These are phyloP conservation scores for Claviceps sp. DNA, from an alignment of 2,329 filamentous ascomycete species.

Conservation along the genomic window DNA sequence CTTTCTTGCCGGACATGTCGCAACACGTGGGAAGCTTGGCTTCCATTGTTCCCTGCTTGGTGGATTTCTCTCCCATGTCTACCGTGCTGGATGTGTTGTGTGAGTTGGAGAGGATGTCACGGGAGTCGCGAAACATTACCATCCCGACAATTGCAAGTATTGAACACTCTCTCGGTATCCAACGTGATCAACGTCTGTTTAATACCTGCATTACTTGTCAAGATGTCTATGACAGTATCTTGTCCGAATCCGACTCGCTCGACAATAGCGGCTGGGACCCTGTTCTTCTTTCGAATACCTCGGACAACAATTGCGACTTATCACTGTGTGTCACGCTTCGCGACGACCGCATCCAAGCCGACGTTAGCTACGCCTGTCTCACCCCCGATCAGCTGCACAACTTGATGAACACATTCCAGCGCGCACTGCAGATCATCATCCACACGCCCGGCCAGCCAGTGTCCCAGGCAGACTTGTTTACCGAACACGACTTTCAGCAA, in stretches of 20 bases:
- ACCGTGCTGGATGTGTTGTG: constrained; percentile 20
- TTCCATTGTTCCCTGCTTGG: constrained; percentile 21
- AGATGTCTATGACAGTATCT: constrained; percentile 19
- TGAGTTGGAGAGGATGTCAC: constrained; percentile 16
- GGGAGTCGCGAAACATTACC: constrained; percentile 22
- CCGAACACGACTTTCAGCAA: constrained; percentile 39
- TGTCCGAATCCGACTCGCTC: constrained; percentile 7
- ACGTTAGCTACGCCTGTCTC: constrained; percentile 31
- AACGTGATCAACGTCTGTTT: constrained; percentile 30
- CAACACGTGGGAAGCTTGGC: constrained; percentile 34
- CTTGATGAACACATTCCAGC: constrained; percentile 38
- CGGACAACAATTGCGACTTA: constrained; percentile 28
- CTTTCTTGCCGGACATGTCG: constrained; percentile 26
- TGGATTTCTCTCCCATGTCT: constrained; percentile 19
- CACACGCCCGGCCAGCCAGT: constrained; percentile 26
- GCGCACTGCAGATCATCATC: constrained; percentile 34
- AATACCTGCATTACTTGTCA: constrained; percentile 38
- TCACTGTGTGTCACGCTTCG: constrained; percentile 30
- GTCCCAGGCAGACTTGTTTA: constrained; percentile 38
- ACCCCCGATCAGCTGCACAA: constrained; percentile 30
- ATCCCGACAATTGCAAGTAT: constrained; percentile 32
- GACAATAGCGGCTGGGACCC: constrained; percentile 7
- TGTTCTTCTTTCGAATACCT: constrained; percentile 4
- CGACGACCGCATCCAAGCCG: constrained; percentile 26
- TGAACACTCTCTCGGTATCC: constrained; percentile 30